Base-by-base conservation (phyloP, 805 yeast genomes). In the Candida michaelii region DNA sequence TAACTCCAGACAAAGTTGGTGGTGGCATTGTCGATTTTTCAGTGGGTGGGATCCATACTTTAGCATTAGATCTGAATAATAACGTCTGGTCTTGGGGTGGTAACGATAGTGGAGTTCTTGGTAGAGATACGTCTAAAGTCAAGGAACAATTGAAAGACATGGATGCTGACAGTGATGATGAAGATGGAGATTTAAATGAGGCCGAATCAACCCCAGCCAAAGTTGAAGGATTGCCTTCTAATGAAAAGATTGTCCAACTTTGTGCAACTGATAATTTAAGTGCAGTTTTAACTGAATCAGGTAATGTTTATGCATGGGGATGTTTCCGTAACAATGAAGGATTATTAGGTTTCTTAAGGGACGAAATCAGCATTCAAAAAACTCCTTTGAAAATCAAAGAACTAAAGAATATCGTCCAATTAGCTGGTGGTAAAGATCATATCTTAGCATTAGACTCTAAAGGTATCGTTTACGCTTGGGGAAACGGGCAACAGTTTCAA, bases 21-120 rank as follows among this genome's bases (percentile, higher is more conserved):
- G 29, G 24, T 9, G 35, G 30, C 2, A 80, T 93, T 42, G 93
- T 89, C 19, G 91, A 88, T 49, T 73, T 93, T 55, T 89, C 96
- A 1, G 96, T 81, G 18, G 99, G 99, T 39, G 99, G 99, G 39
- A 91, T 93, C 85, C 99, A 93, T 59, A 79, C 85, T 1, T 59
- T 93, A 34, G 97, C 91, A 0, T 65, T 91, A 39, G 97, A 89
- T 58, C 62, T 77, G 30, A 69, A 79, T 13, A 89, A 89, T 51
- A 73, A 77, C 45, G 64, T 93, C n/a, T 93, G 97, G 97, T 85
- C 97, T 3, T 93, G 99, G 99, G 99, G 99, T 45, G 85, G 87
- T 35, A 93, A 93, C 54, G 99, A 93, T 56, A 82, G 89, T 47
- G 89, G 85, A 27, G 97, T 87, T 3, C 71, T 93, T 33, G 99